These are phyloP conservation scores for Comarum palustre DNA, from an alignment of 306 rosid genomes.

Conservation along the genomic window DNA sequence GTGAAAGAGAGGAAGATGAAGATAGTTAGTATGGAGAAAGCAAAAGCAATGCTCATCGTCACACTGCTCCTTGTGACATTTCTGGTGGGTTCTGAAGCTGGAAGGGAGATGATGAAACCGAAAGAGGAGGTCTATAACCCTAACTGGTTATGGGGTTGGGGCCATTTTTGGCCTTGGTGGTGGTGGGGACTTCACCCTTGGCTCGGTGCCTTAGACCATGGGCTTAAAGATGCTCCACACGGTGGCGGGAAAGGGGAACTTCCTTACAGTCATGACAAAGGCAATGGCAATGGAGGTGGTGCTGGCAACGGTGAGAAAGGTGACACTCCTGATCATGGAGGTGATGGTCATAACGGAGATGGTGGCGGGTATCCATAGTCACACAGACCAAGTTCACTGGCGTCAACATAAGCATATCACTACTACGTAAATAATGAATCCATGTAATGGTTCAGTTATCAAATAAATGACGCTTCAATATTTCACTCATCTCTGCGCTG, in stretches of 20 bases:
- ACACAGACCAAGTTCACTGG: background rate
- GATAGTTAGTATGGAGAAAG: conserved; percentile 28
- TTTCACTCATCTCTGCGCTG: background rate
- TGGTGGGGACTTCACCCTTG: conserved; percentile 12
- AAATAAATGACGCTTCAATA: background rate
- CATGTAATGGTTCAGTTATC: background rate
- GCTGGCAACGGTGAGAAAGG: background rate
- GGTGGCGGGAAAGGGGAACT: background rate
- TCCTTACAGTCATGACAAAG: background rate
- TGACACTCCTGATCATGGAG: background rate
- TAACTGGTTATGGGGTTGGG: background rate
- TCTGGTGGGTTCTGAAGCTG: conserved; percentile 29
- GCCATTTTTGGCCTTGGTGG: background rate
- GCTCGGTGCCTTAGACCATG: conserved; percentile 2
- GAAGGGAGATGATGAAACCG: conserved; percentile 21
- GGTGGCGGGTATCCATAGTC: conserved; percentile 10
- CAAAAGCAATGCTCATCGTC: conserved; percentile 15
- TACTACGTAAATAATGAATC: conserved; percentile 1
- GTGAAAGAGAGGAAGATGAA: background rate
- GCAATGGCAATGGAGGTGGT: background rate
- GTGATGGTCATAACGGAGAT: background rate
- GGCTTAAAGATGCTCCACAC: background rate
- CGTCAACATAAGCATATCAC: background rate
- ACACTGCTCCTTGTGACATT: conserved; percentile 19
- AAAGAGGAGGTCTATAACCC: conserved; percentile 4